A percentile compares a stretch with the other conserved stretches of the same genome.
Evolutionary conservation across 2,329 filamentous ascomycete genomes (phyloP).

Genomic region (Pseudogymnoascus sp.): DNA sequence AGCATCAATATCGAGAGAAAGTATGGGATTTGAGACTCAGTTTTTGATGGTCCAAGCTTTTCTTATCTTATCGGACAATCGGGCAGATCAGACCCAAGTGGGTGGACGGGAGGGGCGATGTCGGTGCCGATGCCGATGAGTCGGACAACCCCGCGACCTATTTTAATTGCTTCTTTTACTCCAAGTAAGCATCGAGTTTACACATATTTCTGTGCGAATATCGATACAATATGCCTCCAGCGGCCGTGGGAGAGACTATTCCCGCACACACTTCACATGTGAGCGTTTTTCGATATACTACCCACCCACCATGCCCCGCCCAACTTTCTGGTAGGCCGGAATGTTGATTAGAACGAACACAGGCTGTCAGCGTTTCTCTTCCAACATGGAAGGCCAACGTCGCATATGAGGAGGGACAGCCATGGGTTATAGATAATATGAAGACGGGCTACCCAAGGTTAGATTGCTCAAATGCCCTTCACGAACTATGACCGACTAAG

Average conservation of each 20-base stretch:
- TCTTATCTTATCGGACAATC: constrained; percentile 10
- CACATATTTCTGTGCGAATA: constrained; percentile 5
- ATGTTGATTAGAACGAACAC: constrained; percentile 5
- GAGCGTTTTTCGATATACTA: constrained; percentile 18
- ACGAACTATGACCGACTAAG: constrained; percentile 11
- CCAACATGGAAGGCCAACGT: constrained; percentile 90
- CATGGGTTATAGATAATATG: constrained; percentile 81
- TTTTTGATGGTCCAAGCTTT: constrained; percentile 11
- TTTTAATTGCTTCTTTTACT: constrained; percentile 9
- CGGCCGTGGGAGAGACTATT: constrained; percentile 30
- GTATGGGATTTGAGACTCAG: constrained; percentile 8
- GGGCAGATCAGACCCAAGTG: background rate
- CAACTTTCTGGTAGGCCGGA: constrained; percentile 5
- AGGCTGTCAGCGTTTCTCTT: constrained; percentile 94
- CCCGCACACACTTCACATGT: constrained; percentile 31
- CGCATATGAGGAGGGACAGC: constrained; percentile 86
- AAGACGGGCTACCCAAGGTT: constrained; percentile 83
- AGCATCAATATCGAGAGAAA: constrained; percentile 6
- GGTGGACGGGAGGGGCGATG: constrained; percentile 4
- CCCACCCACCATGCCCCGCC: constrained; percentile 11
- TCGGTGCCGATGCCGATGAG: constrained; percentile 10
- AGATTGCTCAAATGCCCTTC: constrained; percentile 22
- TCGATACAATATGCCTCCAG: constrained; percentile 24
- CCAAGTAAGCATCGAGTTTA: background rate
- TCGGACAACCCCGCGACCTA: constrained; percentile 3